Conservation (phyloP, 176 grass and related monocot genomes). For the Phoenix roebelenii region DNA sequence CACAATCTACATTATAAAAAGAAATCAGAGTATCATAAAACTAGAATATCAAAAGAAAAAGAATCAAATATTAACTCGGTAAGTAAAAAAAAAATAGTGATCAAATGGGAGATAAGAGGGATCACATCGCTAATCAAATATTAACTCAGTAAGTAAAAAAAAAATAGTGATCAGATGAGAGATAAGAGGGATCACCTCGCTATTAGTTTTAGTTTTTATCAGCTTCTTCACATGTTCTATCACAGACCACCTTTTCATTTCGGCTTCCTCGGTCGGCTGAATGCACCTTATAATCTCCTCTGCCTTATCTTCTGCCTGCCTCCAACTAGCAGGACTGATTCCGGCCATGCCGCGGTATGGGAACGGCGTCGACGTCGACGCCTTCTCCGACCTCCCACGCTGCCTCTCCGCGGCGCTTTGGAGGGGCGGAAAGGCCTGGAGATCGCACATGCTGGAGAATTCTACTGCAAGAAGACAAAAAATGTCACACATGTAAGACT, state of each 20-base stretch:
- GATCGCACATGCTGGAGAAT: too few relatives aligned
- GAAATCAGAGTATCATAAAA: too few relatives aligned
- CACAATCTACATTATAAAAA: too few relatives aligned
- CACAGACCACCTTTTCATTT: slow-evolving; percentile 36
- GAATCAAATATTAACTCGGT: too few relatives aligned
- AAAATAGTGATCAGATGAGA: not conserved
- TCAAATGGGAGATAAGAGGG: not conserved
- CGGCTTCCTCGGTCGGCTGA: slow-evolving; percentile 54
- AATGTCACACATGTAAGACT: too few relatives aligned
- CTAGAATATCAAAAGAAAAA: too few relatives aligned
- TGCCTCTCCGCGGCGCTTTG: too few relatives aligned
- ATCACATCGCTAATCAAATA: slow-evolving; percentile 35
- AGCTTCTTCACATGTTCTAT: slow-evolving; percentile 46
- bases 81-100: not conserved
- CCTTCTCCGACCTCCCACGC: not conserved
- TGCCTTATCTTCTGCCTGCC: slow-evolving; percentile 29
- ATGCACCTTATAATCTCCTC: slow-evolving; percentile 41
- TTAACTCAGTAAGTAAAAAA: not conserved
- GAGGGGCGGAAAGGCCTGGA: too few relatives aligned
- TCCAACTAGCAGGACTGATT: not conserved
- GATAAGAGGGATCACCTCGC: slow-evolving; percentile 29
- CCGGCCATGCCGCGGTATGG: not conserved
- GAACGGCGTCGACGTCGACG: not conserved
- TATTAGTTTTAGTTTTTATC: slow-evolving; percentile 39
- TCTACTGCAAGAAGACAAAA: too few relatives aligned